These are phyloP conservation scores for Yarrowia yakushimensis DNA, from an alignment of 805 yeast species.

Conservation along the genomic window DNA sequence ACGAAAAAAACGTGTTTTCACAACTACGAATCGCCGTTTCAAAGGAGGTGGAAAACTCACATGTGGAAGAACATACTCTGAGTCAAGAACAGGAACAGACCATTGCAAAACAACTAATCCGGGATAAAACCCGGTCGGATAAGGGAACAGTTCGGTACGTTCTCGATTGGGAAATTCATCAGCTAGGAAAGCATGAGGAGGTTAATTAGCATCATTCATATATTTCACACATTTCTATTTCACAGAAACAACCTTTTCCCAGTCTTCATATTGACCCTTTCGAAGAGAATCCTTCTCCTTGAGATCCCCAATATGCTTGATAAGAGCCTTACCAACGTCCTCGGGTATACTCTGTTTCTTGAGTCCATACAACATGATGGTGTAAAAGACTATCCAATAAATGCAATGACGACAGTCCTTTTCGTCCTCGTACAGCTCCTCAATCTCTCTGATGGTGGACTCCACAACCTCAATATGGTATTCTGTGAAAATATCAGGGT, in stretches of 20 bases:
- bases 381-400: constrained; percentile 52
- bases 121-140: constrained; percentile 34
- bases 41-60: constrained; percentile 40
- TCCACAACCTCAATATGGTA: constrained; percentile 43
- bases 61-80: constrained; percentile 42
- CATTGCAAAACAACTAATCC: not conserved
- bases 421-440: constrained; percentile 70
- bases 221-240: too few relatives aligned
- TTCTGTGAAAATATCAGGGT: constrained; percentile 34
- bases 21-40: constrained; percentile 20
- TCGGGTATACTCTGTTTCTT: constrained; percentile 25
- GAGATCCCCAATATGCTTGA: constrained; percentile 37
- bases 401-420: constrained; percentile 72
- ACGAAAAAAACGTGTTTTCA: constrained; percentile 1
- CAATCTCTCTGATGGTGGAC: constrained; percentile 47
- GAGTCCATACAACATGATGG: constrained; percentile 28
- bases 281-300: constrained; percentile 35
- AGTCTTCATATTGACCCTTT: constrained; percentile 31
- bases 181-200: constrained; percentile 28
- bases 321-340: constrained; percentile 36
- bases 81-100: constrained; percentile 25
- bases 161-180: constrained; percentile 33
- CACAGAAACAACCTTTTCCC: constrained; percentile 16
- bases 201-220: constrained; percentile 24
- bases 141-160: constrained; percentile 37